Conservation (phyloP, 1,139 yeast genomes). For the Zygosaccharomyces pseudobailii region DNA sequence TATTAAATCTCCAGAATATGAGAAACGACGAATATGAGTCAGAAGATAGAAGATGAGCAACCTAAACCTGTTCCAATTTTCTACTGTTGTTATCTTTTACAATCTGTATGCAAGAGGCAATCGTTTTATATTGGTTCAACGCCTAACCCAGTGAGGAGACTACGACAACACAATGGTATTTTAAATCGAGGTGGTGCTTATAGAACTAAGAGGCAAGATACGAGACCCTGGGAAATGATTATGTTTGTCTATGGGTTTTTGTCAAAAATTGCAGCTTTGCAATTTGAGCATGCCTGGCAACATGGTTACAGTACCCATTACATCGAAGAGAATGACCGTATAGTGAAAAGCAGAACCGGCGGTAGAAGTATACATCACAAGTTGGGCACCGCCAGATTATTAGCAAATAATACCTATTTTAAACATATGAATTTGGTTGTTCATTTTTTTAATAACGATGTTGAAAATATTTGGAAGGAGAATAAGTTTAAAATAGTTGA, state of each 20-base stretch:
- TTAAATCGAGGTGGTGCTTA: constrained; percentile 63
- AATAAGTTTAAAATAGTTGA: constrained; percentile 20
- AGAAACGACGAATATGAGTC: background rate
- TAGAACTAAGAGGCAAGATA: constrained; percentile 50
- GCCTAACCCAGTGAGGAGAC: constrained; percentile 62
- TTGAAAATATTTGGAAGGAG: constrained; percentile 30
- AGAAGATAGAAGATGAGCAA: background rate
- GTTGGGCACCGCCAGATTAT: constrained; percentile 47
- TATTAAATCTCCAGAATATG: too few relatives aligned
- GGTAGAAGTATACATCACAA: constrained; percentile 45
- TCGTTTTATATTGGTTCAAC: constrained; percentile 75
- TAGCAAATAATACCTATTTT: constrained; percentile 44
- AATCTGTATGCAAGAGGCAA: constrained; percentile 50
- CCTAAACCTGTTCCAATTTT: constrained; percentile 33
- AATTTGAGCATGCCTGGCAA: constrained; percentile 73
- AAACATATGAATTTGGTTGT: constrained; percentile 40
- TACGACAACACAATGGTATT: constrained; percentile 76
- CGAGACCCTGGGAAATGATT: constrained; percentile 71
- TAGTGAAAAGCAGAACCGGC: constrained; percentile 33
- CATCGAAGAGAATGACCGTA: constrained; percentile 37
- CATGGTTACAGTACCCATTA: constrained; percentile 64
- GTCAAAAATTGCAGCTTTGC: constrained; percentile 63
- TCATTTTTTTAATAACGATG: constrained; percentile 37
- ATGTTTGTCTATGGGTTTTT: constrained; percentile 67
- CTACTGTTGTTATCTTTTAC: constrained; percentile 65